Evolutionary conservation across 2,329 filamentous ascomycete species (phyloP).

Genomic region (Drechmeria coniospora): DNA sequence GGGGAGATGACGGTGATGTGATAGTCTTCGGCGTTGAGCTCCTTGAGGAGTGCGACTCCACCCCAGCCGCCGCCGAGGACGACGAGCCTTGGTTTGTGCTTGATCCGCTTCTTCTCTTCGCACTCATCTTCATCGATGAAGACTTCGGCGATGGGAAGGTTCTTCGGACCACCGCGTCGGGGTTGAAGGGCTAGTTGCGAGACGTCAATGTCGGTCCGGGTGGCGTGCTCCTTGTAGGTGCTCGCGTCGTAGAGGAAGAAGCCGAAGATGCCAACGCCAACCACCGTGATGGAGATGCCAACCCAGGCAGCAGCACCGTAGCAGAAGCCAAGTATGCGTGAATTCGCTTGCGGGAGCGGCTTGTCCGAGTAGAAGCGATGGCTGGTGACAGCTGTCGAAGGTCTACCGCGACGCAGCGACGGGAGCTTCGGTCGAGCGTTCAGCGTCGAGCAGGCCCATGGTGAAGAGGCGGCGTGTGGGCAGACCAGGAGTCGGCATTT

Average conservation of each 20-base stretch:
- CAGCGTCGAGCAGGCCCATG: too few species aligned
- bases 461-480: too few species aligned
- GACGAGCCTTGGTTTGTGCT: slow-evolving; percentile 83
- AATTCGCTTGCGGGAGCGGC: slow-evolving; percentile 32
- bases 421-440: too few species aligned
- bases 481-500: too few species aligned
- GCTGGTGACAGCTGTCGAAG: slow-evolving; percentile 2
- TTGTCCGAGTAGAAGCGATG: slow-evolving; percentile 29
- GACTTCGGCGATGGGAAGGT: slow-evolving; percentile 77
- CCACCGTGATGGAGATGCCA: slow-evolving; percentile 59
- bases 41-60: slow-evolving; percentile 80
- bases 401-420: background rate
- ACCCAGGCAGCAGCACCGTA: slow-evolving; percentile 47
- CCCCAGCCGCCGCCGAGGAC: slow-evolving; percentile 93
- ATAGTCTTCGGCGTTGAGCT: slow-evolving; percentile 78
- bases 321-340: slow-evolving; percentile 37
- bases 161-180: slow-evolving; percentile 77
- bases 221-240: slow-evolving; percentile 65
- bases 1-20: slow-evolving; percentile 92
- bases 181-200: slow-evolving; percentile 72
- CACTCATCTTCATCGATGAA: slow-evolving; percentile 81
- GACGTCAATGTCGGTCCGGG: slow-evolving; percentile 61
- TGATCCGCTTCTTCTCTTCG: slow-evolving; percentile 51
- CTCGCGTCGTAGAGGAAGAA: slow-evolving; percentile 93
- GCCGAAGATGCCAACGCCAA: slow-evolving; percentile 53